phyloP scores from a whole-genome alignment of 2,329 filamentous ascomycete species.

The Westerdykella ornata region DNA sequence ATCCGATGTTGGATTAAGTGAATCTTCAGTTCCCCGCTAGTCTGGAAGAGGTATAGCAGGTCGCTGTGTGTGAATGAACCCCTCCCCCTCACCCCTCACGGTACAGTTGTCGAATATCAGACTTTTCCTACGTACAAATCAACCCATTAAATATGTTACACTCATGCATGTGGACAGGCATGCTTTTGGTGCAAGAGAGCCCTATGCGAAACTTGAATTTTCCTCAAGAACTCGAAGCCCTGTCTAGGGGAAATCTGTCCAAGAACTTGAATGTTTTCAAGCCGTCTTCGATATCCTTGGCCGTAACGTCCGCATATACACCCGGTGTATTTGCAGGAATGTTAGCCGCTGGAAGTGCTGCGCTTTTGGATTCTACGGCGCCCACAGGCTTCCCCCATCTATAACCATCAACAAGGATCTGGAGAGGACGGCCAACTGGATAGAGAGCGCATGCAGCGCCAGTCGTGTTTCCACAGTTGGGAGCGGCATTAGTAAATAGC shows the following conservation, averaged over 20 bases:
- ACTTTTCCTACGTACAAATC: no score
- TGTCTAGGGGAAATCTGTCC: slow-evolving; percentile 56
- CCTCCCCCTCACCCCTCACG: no score
- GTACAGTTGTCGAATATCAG: no score
- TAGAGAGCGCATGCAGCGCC: slow-evolving; percentile 48
- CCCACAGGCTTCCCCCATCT: slow-evolving; percentile 65
- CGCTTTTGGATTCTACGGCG: slow-evolving; percentile 47
- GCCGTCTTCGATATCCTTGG: slow-evolving; percentile 41
- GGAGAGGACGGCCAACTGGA: slow-evolving; percentile 55
- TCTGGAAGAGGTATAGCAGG: no score
- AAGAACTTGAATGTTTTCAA: slow-evolving; percentile 60
- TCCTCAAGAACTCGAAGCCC: not conserved
- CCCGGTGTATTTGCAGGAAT: slow-evolving; percentile 41
- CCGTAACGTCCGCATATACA: slow-evolving; percentile 22
- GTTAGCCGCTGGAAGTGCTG: slow-evolving; percentile 40
- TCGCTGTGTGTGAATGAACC: no score
- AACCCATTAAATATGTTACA: no score
- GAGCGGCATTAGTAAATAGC: slow-evolving; percentile 47
- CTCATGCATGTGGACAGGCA: no score
- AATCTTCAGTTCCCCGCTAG: no score
- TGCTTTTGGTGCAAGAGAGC: no score
- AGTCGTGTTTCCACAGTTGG: slow-evolving; percentile 19
- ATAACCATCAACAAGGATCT: slow-evolving; percentile 59
- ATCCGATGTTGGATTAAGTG: no score
- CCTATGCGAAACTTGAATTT: no score